Evolutionary conservation across 768 basidiomycete species (phyloP), one percentile per base, ranked within the genome.

Genomic region (Plicaturopsis crispa): DNA sequence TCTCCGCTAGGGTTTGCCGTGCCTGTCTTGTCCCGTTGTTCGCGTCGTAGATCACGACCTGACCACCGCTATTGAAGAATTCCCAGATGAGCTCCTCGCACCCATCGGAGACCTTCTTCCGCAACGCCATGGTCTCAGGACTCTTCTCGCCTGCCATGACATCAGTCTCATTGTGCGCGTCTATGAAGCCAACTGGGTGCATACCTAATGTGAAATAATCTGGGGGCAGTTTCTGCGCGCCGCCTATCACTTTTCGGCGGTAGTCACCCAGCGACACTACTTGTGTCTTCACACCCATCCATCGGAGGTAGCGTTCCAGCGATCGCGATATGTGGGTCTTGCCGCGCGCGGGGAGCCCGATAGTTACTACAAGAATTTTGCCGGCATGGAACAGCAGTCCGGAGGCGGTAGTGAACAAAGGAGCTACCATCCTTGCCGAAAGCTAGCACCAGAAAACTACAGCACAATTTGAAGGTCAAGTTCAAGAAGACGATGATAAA

Each of bases 1-100:
- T 92, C 61, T 92, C 80, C 1, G 82, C 80, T 35, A 96, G 58
- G 16, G 66, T 65, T 44, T 83, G 77, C 39, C 96, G 66, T 21
- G 71, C 72, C 33, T 69, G 72, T 16, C 70, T 67, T 5, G 77
- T 78, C 1, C 91, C 91, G 49, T 97, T 97, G 54, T 99, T 99
- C 20, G 96, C 96, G 56, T 99, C 96, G 64, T 97, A 98, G 46
- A 99, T 93, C 24, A 94, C 90, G 18, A 98, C 93, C 58, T 99
- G 96, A 0, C 94, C 96, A 4, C 89, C 84, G 2, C 60, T 62
- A 42, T 73, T 70, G 60, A 94, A 98, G 61, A 85, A 96, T 45
- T 90, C 78, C 76, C 78, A 83, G 30, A 98, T 90, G 34, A 82
- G 66, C 56, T 85, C 72, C 62, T 97, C 92, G 46, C 96, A 87